Evolutionary conservation across 805 yeast species (phyloP).

Genomic region (Scheffersomyces spartinae): DNA sequence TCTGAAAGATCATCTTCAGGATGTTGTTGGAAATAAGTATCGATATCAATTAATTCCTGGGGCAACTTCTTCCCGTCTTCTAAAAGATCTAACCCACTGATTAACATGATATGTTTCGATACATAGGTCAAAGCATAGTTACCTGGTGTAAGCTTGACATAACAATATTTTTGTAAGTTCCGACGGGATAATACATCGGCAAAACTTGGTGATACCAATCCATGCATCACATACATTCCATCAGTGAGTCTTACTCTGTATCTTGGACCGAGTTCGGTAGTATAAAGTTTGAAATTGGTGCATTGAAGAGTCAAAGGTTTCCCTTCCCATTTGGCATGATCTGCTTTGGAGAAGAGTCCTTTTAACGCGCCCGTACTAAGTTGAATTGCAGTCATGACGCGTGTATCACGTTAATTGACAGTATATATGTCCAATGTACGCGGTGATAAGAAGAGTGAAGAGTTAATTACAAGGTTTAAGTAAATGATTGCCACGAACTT

Average conservation of each 20-base stretch:
- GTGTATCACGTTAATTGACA: no score
- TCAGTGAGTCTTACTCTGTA: constrained; percentile 27
- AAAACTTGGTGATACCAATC: no score
- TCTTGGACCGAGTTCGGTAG: constrained; percentile 11
- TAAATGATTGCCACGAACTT: no score
- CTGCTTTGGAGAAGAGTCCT: no score
- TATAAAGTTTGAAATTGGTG: constrained; percentile 18
- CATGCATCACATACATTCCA: constrained; percentile 26
- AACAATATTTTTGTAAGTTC: constrained; percentile 22
- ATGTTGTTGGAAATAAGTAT: constrained; percentile 22
- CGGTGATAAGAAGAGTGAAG: no score
- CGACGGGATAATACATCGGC: constrained; percentile 20
- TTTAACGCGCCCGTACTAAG: no score
- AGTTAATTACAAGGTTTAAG: no score
- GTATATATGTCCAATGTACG: no score
- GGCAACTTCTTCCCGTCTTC: constrained; percentile 16
- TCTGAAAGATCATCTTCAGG: constrained; percentile 24
- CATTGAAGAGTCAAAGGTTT: constrained; percentile 24
- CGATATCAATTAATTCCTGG: constrained; percentile 15
- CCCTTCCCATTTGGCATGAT: no score
- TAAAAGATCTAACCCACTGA: constrained; percentile 19
- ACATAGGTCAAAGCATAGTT: constrained; percentile 22
- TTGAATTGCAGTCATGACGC: no score
- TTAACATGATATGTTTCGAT: constrained; percentile 22
- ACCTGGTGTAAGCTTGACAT: no score